Evolutionary conservation across 2,329 filamentous ascomycete species (phyloP).

Genomic region (Diaporthe citriasiana): DNA sequence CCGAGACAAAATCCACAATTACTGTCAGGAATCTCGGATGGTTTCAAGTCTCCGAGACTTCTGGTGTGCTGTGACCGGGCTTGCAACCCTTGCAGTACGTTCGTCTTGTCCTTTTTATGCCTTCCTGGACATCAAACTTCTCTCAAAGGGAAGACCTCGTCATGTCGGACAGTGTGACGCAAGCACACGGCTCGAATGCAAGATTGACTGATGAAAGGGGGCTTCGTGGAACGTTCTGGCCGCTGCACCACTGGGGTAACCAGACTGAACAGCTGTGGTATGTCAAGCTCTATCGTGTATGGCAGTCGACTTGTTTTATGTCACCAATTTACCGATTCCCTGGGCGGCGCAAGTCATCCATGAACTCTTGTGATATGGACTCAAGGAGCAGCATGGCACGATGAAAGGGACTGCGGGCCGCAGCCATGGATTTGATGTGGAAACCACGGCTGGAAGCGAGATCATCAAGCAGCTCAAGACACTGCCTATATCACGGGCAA

Average conservation of each 20-base stretch:
- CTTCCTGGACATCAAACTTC: not conserved
- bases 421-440: not conserved
- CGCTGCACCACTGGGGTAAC: not conserved
- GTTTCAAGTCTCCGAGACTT: slow-evolving; percentile 7
- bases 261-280: not conserved
- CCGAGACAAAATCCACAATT: slow-evolving; percentile 31
- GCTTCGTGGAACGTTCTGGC: slow-evolving; percentile 9
- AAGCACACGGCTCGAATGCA: slow-evolving; percentile 14
- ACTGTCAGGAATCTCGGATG: slow-evolving; percentile 7
- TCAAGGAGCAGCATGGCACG: slow-evolving; percentile 1
- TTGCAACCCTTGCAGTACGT: not conserved
- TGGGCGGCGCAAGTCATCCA: not conserved
- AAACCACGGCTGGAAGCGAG: slow-evolving; percentile 1
- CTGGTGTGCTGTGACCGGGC: not conserved
- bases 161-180: slow-evolving; percentile 37
- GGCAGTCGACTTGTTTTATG: not conserved
- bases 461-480: slow-evolving; percentile 2
- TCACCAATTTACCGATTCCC: not conserved
- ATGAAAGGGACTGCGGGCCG: not conserved
- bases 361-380: not conserved
- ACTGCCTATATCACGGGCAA: not conserved
- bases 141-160: slow-evolving; percentile 9
- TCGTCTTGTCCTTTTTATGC: not conserved
- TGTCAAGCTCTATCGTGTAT: not conserved
- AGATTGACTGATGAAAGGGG: slow-evolving; percentile 35